Evolutionary conservation across 192 early-diverging fungal species (phyloP).

Genomic region (Polychytrium aggregatum): DNA sequence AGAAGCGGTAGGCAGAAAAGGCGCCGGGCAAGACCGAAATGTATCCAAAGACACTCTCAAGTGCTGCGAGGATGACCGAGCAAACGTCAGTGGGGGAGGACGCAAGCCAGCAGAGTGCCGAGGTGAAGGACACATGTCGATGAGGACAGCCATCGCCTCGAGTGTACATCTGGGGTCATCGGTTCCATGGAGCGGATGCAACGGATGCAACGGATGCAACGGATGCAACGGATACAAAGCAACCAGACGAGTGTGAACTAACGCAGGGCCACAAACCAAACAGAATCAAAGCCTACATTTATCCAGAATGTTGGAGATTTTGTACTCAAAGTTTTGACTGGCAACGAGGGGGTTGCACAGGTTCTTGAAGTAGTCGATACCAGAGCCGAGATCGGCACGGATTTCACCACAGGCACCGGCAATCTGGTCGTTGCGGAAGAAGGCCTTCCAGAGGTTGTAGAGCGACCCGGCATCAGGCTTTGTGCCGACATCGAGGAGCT

Average conservation of each 20-base stretch:
- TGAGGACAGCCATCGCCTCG: no score
- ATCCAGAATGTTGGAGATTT: conserved; percentile 43
- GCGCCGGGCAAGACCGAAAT: conserved; percentile 87
- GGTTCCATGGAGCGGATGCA: no score
- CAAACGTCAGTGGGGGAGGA: no score
- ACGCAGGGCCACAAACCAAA: not conserved
- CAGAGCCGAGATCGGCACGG: conserved; percentile 64
- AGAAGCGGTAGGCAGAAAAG: conserved; percentile 74
- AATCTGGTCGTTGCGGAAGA: conserved; percentile 64
- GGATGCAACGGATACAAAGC: no score
- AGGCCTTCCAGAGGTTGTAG: conserved; percentile 89
- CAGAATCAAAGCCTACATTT: conserved; percentile 9
- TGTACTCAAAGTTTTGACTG: conserved; percentile 70
- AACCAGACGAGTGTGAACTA: not conserved
- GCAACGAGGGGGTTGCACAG: conserved; percentile 56
- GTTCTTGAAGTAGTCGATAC: conserved; percentile 28
- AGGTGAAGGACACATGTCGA: no score
- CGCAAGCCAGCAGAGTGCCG: no score
- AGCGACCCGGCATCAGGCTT: conserved; percentile 69
- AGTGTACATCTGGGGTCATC: no score
- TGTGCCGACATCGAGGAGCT: conserved; percentile 84
- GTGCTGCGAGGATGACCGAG: conserved; percentile 5
- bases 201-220: no score
- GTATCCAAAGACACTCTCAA: conserved; percentile 86
- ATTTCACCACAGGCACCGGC: conserved; percentile 95